phyloP scores from a whole-genome alignment of 2,329 filamentous ascomycete genomes.

The Raffaelea arxii region DNA sequence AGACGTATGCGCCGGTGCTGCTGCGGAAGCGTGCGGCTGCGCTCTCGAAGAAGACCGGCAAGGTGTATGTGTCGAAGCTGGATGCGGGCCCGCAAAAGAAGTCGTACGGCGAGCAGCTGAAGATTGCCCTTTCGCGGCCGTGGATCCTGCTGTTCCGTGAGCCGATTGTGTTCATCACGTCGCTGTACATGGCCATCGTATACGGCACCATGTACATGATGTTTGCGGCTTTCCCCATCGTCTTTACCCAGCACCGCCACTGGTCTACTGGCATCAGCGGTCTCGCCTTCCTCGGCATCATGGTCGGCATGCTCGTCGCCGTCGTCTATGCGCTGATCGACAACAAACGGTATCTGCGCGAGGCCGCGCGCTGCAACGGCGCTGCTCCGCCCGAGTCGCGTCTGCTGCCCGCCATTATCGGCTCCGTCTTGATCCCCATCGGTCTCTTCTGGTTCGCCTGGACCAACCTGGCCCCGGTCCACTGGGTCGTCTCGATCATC shows the following conservation, averaged over 20 bases:
- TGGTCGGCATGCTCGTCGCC: constrained; percentile 54
- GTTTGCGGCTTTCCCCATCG: constrained; percentile 54
- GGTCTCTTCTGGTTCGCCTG: constrained; percentile 62
- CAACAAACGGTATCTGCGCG: constrained; percentile 42
- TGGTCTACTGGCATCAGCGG: constrained; percentile 52
- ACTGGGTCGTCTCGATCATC: constrained; percentile 26
- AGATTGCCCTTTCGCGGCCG: constrained; percentile 50
- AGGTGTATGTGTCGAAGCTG: constrained; percentile 40
- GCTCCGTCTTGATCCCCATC: constrained; percentile 50
- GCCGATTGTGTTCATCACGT: constrained; percentile 57
- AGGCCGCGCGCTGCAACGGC: constrained; percentile 34
- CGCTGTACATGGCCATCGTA: constrained; percentile 56
- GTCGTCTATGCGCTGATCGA: constrained; percentile 45
- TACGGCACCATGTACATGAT: constrained; percentile 50
- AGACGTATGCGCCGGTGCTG: constrained; percentile 52
- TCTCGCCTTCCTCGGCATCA: constrained; percentile 58
- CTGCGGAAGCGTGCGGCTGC: constrained; percentile 42
- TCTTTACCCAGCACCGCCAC: constrained; percentile 50
- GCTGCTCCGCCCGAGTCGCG: constrained; percentile 58
- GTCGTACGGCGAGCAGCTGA: constrained; percentile 40
- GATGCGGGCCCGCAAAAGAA: constrained; percentile 18
- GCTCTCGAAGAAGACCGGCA: constrained; percentile 42
- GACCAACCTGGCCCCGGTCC: constrained; percentile 41
- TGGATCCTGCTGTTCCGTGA: constrained; percentile 62
- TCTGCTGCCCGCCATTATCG: constrained; percentile 51